Conservation (phyloP, 495 filamentous ascomycete species). For the Tuber microsphaerosporum region DNA sequence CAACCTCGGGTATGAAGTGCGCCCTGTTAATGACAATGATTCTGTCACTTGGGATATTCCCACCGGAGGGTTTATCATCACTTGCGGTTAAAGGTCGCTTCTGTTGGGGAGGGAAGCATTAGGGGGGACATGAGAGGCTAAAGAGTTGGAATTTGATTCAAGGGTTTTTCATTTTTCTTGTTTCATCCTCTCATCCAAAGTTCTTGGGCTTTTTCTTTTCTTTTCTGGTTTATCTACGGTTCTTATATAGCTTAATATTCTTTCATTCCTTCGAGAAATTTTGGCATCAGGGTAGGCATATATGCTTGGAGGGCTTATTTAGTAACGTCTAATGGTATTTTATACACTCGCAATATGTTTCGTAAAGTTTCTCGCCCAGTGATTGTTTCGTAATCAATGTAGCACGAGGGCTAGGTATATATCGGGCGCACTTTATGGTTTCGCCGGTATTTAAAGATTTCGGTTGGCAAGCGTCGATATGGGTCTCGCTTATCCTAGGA, state of each 20-base stretch:
- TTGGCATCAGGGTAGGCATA: not conserved
- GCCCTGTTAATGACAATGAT: not conserved
- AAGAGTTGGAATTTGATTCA: not conserved
- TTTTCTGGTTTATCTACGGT: not conserved
- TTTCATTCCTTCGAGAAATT: not conserved
- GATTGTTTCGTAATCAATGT: not conserved
- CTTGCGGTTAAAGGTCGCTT: not conserved
- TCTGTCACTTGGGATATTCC: not conserved
- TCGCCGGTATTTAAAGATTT: too few relatives aligned
- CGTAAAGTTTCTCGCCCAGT: not conserved
- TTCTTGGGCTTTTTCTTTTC: not conserved
- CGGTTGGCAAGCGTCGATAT: too few relatives aligned
- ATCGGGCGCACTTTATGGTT: too few relatives aligned
- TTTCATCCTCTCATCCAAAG: not conserved
- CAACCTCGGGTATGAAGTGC: not conserved
- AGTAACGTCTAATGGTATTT: not conserved
- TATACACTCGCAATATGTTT: not conserved
- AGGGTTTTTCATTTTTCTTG: not conserved
- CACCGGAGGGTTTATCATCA: not conserved
- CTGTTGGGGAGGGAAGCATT: not conserved
- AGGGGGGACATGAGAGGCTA: not conserved
- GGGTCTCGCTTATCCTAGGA: too few relatives aligned
- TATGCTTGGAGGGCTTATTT: not conserved
- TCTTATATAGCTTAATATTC: not conserved
- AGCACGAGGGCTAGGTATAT: too few relatives aligned